phyloP scores from a whole-genome alignment of 805 yeast species.

The Starmerella lactis-condensi region DNA sequence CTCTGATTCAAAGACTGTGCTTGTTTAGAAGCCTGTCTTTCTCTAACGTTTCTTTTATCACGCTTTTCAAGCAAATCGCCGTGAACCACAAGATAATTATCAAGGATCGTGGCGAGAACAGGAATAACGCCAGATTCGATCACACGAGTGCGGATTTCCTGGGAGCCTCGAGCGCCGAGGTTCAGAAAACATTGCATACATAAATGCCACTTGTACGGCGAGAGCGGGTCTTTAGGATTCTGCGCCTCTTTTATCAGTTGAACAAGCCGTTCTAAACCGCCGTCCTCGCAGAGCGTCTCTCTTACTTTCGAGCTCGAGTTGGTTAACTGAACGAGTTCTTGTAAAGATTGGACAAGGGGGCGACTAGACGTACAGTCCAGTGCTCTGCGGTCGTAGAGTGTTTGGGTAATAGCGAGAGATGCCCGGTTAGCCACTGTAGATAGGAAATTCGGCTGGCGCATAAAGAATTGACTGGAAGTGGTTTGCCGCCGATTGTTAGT shows the following conservation, averaged over 20 bases:
- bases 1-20: no score
- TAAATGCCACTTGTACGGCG: conserved; percentile 96
- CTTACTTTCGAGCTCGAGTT: conserved; percentile 76
- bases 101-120: conserved; percentile 75
- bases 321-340: conserved; percentile 72
- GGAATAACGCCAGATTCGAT: conserved; percentile 88
- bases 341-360: conserved; percentile 79
- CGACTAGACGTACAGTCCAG: conserved; percentile 75
- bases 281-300: conserved; percentile 74
- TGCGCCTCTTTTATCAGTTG: conserved; percentile 53
- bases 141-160: conserved; percentile 61
- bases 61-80: conserved; percentile 11
- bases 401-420: conserved; percentile 75
- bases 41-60: no score
- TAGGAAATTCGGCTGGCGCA: conserved; percentile 83
- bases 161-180: conserved; percentile 86
- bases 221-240: conserved; percentile 8
- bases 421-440: conserved; percentile 68
- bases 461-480: no score
- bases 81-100: conserved; percentile 37
- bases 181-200: conserved; percentile 83
- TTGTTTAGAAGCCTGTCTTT: no score
- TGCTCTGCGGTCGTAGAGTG: conserved; percentile 81
- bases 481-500: no score
- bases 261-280: conserved; percentile 78